Conservation (phyloP, 2,329 filamentous ascomycete species). For the Xylariaceae sp. region DNA sequence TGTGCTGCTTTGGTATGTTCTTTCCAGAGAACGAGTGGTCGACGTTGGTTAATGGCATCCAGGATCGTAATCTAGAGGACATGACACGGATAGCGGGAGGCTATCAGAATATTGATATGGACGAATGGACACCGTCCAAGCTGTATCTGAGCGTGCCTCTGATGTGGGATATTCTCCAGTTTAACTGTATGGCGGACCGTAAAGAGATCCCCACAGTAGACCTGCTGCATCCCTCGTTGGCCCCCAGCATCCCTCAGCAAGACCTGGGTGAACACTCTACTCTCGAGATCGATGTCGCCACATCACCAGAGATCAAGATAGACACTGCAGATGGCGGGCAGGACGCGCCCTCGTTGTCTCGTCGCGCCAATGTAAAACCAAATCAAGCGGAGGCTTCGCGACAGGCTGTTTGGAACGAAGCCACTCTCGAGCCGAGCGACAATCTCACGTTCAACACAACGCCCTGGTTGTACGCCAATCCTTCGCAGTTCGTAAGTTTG, state of each 20-base stretch:
- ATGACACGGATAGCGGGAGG: conserved; percentile 18
- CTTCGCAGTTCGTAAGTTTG: conserved; percentile 16
- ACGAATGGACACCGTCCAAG: conserved; percentile 19
- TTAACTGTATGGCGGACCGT: conserved; percentile 17
- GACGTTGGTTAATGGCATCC: neutral
- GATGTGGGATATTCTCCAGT: conserved; percentile 21
- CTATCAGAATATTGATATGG: conserved; percentile 18
- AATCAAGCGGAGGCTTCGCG: conserved; percentile 12
- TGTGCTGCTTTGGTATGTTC: conserved; percentile 17
- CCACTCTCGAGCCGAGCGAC: conserved; percentile 14
- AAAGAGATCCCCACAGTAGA: conserved; percentile 17
- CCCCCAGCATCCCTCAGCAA: conserved; percentile 6
- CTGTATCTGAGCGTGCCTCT: conserved; percentile 19
- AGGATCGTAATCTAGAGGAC: conserved; percentile 19
- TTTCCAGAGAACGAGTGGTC: neutral
- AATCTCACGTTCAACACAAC: conserved; percentile 21
- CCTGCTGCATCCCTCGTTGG: conserved; percentile 13
- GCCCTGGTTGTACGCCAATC: conserved; percentile 18
- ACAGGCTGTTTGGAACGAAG: conserved; percentile 16
- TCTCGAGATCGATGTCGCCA: conserved; percentile 19
- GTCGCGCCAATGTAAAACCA: conserved; percentile 14
- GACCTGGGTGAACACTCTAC: conserved; percentile 16
- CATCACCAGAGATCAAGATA: conserved; percentile 18
- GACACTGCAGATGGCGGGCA: conserved; percentile 18
- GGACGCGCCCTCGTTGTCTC: conserved; percentile 16